Percentiles rank a stretch among this genome's conserved stretches.
These are phyloP conservation scores for Septoria petroselini DNA, from an alignment of 2,329 filamentous ascomycete genomes.

Conservation along the genomic window DNA sequence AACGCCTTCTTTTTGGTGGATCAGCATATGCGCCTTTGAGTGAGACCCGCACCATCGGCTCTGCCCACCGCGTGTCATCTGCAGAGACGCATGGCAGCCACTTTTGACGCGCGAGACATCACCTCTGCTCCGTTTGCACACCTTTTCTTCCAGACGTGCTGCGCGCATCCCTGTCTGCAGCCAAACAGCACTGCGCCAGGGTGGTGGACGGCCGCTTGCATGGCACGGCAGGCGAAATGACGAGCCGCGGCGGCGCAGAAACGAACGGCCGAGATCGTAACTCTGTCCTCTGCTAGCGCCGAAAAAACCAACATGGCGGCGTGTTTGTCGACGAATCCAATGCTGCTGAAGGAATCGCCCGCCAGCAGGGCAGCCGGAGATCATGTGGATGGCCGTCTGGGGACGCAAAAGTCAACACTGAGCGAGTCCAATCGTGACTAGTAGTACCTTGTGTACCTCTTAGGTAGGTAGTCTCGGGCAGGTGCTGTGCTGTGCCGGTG, in stretches of 20 bases:
- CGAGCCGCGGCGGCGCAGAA: conserved; percentile 13
- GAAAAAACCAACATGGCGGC: conserved; percentile 4
- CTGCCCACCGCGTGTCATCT: conserved; percentile 2
- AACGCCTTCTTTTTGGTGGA: neutral
- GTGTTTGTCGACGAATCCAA: conserved; percentile 4
- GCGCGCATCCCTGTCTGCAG: neutral
- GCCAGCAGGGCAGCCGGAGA: conserved; percentile 7
- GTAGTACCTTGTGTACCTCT: neutral
- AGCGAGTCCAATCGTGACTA: conserved; percentile 16
- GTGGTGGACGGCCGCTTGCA: neutral
- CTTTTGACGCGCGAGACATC: neutral
- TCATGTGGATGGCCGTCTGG: conserved; percentile 2
- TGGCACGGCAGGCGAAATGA: conserved; percentile 26
- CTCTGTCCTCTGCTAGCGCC: conserved; percentile 14
- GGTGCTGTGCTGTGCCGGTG: neutral
- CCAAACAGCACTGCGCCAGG: neutral
- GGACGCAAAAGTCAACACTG: conserved; percentile 4
- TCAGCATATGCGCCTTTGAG: neutral
- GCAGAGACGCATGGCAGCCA: neutral
- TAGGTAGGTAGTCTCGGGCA: too few species aligned
- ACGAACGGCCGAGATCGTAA: conserved; percentile 18
- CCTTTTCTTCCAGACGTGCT: neutral
- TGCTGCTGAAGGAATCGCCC: neutral
- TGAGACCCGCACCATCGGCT: neutral
- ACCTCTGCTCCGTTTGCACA: neutral